A percentile compares a stretch with the other conserved stretches of the same genome.
Evolutionary conservation across 192 early-diverging fungal genomes (phyloP).

Genomic region (Chytriomyces sp.): DNA sequence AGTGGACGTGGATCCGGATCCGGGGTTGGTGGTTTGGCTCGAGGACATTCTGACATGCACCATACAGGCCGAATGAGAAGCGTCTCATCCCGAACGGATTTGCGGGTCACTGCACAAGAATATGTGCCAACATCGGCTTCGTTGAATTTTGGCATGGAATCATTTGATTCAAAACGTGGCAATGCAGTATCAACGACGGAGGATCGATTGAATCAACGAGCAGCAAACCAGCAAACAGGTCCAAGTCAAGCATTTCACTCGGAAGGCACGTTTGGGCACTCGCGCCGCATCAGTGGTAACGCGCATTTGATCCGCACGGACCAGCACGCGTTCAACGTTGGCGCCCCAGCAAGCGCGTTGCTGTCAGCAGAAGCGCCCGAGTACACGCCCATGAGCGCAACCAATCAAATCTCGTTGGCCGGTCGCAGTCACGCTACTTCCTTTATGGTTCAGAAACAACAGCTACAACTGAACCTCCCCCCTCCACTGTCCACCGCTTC

Average conservation of each 20-base stretch:
- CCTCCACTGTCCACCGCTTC: background rate
- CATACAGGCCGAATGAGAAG: too few relatives aligned
- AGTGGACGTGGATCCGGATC: too few relatives aligned
- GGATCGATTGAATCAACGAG: background rate
- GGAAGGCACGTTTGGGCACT: background rate
- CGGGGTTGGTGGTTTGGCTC: too few relatives aligned
- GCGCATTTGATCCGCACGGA: background rate
- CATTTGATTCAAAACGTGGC: background rate
- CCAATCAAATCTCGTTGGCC: background rate
- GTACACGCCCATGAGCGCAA: background rate
- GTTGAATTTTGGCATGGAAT: background rate
- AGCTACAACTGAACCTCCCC: background rate
- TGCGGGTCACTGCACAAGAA: constrained; percentile 14
- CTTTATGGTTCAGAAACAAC: background rate
- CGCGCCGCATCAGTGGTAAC: background rate
- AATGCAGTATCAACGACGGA: background rate
- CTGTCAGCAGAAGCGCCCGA: background rate
- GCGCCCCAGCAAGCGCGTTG: background rate
- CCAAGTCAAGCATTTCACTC: background rate
- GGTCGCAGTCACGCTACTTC: background rate
- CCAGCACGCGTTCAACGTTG: background rate
- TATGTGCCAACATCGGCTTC: background rate
- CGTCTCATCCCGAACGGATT: background rate
- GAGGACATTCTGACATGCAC: too few relatives aligned
- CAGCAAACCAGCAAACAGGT: background rate